Conservation (phyloP, 139 green algal species). For the Coelastrella sp. region DNA sequence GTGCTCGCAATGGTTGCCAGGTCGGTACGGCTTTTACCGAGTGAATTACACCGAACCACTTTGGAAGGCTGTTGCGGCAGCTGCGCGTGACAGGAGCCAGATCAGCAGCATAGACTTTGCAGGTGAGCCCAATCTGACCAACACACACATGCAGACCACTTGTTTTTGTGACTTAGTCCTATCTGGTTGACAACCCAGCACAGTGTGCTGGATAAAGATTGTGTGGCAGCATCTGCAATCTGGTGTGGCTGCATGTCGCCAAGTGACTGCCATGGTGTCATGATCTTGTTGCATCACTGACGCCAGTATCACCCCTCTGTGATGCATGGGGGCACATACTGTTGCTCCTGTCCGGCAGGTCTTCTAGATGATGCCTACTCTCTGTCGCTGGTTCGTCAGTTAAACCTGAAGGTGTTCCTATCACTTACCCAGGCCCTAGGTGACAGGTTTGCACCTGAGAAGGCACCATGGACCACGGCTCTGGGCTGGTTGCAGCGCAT, state of each 20-base stretch:
- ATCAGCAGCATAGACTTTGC: slow-evolving; percentile 23
- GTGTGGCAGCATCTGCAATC: no score
- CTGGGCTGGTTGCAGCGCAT: slow-evolving; percentile 41
- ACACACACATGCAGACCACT: no score
- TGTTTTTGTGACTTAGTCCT: no score
- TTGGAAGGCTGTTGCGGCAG: slow-evolving; percentile 58
- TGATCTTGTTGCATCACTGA: neutral
- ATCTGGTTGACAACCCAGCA: no score
- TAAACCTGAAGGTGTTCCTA: slow-evolving; percentile 15
- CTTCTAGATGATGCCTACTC: slow-evolving; percentile 45
- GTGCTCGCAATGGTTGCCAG: neutral
- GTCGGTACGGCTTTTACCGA: slow-evolving; percentile 65
- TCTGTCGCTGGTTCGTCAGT: slow-evolving; percentile 16
- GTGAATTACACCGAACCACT: slow-evolving; percentile 68
- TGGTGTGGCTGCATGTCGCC: no score
- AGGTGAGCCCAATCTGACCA: neutral
- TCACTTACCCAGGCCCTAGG: slow-evolving; percentile 1
- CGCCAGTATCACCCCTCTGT: no score
- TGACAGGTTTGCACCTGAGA: neutral
- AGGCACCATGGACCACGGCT: slow-evolving; percentile 7
- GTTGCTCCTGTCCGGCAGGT: neutral
- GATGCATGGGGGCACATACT: neutral
- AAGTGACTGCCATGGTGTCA: neutral
- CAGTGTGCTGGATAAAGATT: neutral
- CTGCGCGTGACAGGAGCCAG: neutral